These are phyloP conservation scores for Aegilops umbellulata DNA, from an alignment of 176 grass and related monocot species.

Conservation along the genomic window DNA sequence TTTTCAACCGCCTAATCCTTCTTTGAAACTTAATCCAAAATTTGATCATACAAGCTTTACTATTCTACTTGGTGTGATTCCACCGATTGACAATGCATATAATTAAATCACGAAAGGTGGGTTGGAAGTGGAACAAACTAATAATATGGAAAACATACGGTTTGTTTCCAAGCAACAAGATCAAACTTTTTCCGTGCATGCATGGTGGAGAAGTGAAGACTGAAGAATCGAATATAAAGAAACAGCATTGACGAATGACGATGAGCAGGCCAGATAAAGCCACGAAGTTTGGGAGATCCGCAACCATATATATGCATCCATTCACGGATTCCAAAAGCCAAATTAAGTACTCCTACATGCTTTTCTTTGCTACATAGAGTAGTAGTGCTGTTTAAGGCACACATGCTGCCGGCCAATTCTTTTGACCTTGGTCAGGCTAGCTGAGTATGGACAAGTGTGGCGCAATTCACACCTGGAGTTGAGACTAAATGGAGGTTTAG, in stretches of 20 bases:
- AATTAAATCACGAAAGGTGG: not conserved
- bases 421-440: conserved; percentile 33
- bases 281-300: conserved; percentile 36
- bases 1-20: conserved; percentile 19
- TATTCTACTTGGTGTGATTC: not conserved
- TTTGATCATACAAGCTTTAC: not conserved
- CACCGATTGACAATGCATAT: not conserved
- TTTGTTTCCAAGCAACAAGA: not conserved
- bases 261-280: no score
- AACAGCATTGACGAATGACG: not conserved
- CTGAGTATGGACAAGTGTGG: not conserved
- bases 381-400: not conserved
- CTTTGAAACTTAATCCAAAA: not conserved
- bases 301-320: not conserved
- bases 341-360: not conserved
- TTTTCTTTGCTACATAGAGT: not conserved
- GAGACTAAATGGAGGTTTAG: conserved; percentile 7
- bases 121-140: no score
- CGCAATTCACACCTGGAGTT: conserved; percentile 34
- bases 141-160: no score
- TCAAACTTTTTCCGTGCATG: not conserved
- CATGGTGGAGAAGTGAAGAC: no score
- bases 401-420: conserved; percentile 36
- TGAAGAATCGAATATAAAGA: not conserved
- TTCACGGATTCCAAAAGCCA: not conserved